These are phyloP conservation scores for Metschnikowia lochheadii DNA, from an alignment of 805 yeast species.

Conservation along the genomic window DNA sequence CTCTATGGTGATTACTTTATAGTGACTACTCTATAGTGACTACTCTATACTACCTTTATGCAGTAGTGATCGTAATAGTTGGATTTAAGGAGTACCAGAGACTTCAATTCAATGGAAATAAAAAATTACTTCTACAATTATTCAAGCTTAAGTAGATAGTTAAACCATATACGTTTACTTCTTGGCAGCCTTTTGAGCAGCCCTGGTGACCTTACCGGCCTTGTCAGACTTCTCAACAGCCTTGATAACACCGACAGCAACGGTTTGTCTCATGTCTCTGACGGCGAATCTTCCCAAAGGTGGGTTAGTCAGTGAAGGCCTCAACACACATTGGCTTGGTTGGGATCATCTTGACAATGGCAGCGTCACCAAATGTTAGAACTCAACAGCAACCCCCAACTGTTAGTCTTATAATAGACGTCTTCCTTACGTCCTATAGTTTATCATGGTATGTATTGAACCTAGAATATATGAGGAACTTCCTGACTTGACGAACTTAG, in stretches of 20 bases:
- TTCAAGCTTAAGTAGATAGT: slow-evolving; percentile 4
- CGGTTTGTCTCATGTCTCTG: slow-evolving; percentile 99
- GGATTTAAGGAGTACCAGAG: no score
- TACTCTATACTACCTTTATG: no score
- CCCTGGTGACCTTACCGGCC: slow-evolving; percentile 93
- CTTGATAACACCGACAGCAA: slow-evolving; percentile 99
- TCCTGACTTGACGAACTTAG: slow-evolving; percentile 93
- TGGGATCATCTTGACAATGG: slow-evolving; percentile 41
- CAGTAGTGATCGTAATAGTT: no score
- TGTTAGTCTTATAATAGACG: no score
- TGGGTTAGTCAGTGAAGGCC: slow-evolving; percentile 43
- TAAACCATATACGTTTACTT: slow-evolving; percentile 41
- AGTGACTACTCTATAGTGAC: no score
- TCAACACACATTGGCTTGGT: slow-evolving; percentile 44
- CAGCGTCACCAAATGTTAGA: slow-evolving; percentile 41
- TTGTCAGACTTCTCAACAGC: slow-evolving; percentile 81
- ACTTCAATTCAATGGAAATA: no score
- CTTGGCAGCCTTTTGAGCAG: slow-evolving; percentile 75
- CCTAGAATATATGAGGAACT: no score
- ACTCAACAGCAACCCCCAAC: no score
- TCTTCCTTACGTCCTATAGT: no score
- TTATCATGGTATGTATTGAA: no score
- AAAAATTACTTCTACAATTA: no score
- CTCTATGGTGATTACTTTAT: no score
- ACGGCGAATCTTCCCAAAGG: slow-evolving; percentile 55